phyloP scores from a whole-genome alignment of 2,329 filamentous ascomycete genomes.

The Aspergillus fijiensis region DNA sequence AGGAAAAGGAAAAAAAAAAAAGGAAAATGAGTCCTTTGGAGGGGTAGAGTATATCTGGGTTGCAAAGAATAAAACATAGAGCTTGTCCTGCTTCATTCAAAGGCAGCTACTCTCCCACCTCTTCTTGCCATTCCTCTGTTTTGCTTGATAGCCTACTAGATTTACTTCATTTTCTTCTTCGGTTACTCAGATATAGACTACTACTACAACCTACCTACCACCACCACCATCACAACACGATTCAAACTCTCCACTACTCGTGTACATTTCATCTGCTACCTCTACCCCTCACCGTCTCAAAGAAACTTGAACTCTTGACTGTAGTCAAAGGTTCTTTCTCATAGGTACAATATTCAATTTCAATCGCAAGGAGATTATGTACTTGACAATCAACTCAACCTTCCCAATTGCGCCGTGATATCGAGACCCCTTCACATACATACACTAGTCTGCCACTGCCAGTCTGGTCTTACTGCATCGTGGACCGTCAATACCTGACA shows the following conservation, averaged over 20 bases:
- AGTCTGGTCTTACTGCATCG: not conserved
- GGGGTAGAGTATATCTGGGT: constrained; percentile 9
- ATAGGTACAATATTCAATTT: not conserved
- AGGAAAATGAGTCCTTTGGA: constrained; percentile 3
- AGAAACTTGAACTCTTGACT: not conserved
- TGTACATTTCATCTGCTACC: not conserved
- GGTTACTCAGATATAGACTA: not conserved
- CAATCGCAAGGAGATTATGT: constrained; percentile 20
- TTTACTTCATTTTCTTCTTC: constrained; percentile 3
- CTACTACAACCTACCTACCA: not conserved
- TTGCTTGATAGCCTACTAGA: constrained; percentile 8
- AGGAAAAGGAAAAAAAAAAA: constrained; percentile 19
- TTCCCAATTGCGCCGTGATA: constrained; percentile 26
- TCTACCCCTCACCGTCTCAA: not conserved
- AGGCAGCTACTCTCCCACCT: constrained; percentile 22
- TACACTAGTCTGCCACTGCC: not conserved
- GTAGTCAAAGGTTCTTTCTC: not conserved
- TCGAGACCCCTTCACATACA: constrained; percentile 11
- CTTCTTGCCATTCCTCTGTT: constrained; percentile 7
- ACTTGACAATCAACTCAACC: constrained; percentile 21
- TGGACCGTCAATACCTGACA: not conserved
- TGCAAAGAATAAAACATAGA: constrained; percentile 10
- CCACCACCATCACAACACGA: not conserved
- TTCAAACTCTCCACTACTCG: not conserved
- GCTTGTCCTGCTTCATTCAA: constrained; percentile 22